Evolutionary conservation across 257 asterid species (phyloP), one percentile per base, ranked within the genome.

Genomic region (Prunella vulgaris): DNA sequence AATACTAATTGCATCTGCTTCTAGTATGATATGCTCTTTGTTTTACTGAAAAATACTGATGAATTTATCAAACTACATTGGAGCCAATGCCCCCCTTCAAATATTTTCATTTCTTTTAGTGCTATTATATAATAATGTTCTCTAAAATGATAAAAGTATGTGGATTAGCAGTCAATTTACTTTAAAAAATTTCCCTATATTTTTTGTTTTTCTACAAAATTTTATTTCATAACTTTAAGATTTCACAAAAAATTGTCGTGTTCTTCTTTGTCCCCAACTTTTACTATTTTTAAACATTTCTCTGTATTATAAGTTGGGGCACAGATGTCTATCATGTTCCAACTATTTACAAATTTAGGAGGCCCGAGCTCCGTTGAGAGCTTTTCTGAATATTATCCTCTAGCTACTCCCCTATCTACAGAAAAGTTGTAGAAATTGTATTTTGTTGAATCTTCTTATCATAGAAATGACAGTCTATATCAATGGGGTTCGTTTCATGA

Each of bases 1-100:
- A 68, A 54, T 44, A 48, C 69, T 61, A 14, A 48, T 18, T 30
- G 32, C 42, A 12, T 35, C 2, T 10, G 42, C 15, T 64, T 20
- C 30, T 68, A 69, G 66, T 57, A 64, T 52, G 42, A 52, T 37
- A 10, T 69, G 40, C n/a, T n/a, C n/a, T n/a, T n/a, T n/a, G n/a
- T n/a, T n/a, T n/a, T n/a, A n/a, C n/a, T n/a, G n/a, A n/a, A 32
- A 72, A 60, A 52, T 49, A 67, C 20, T 1, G 51, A 44, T 44
- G 18, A 9, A 33, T 2, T 5, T 7, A 35, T 35, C 42, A 44
- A 44, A 44, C 51, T 44, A 44, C 51, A 42, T 42, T 44, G 37
- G 9, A 32, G 51, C 51, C 51, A 35, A 35, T 35, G 42, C 42
- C 42, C 12, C 42, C 42, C 42, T 35, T 35, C 42, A 35, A 35